These are phyloP conservation scores for Lizonia empirigonia DNA, from an alignment of 2,329 filamentous ascomycete species.

Conservation along the genomic window DNA sequence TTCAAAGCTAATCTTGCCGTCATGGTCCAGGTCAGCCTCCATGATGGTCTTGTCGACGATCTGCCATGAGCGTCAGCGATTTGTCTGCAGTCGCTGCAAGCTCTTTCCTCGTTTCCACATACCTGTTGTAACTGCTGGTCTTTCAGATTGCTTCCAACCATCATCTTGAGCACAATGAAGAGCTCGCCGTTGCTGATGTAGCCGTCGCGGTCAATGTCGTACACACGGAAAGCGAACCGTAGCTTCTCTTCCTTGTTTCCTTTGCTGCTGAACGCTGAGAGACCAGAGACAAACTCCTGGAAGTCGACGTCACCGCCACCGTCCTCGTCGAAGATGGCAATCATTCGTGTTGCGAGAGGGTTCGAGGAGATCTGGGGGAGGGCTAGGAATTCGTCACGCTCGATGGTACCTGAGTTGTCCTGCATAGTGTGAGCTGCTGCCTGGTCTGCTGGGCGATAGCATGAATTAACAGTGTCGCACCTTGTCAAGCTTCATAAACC, in stretches of 20 bases:
- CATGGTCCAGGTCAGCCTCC: conserved; percentile 94
- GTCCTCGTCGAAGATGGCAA: conserved; percentile 98
- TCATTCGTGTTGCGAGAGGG: conserved; percentile 97
- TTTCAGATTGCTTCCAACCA: conserved; percentile 99
- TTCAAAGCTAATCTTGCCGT: conserved; percentile 98
- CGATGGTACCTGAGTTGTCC: conserved; percentile 98
- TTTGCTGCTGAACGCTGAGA: conserved; percentile 95
- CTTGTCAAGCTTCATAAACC: conserved; percentile 99
- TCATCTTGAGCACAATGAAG: conserved; percentile 99
- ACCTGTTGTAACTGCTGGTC: conserved; percentile 95
- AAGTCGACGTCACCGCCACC: conserved; percentile 98
- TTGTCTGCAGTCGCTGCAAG: not conserved
- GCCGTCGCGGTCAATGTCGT: conserved; percentile 98
- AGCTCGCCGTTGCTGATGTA: conserved; percentile 99
- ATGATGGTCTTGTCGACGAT: conserved; percentile 99
- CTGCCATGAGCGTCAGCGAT: conserved; percentile 47
- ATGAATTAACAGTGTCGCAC: conserved; percentile 56
- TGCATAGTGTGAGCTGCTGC: conserved; percentile 46
- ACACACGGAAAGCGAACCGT: conserved; percentile 97
- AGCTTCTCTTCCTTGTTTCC: conserved; percentile 99
- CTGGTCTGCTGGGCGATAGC: not conserved
- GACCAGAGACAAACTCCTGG: conserved; percentile 94
- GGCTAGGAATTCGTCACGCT: conserved; percentile 96
- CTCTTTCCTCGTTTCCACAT: conserved; percentile 9
- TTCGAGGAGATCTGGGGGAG: conserved; percentile 98